phyloP scores from a whole-genome alignment of 495 filamentous ascomycete genomes.

The Cercophora newfieldiana region DNA sequence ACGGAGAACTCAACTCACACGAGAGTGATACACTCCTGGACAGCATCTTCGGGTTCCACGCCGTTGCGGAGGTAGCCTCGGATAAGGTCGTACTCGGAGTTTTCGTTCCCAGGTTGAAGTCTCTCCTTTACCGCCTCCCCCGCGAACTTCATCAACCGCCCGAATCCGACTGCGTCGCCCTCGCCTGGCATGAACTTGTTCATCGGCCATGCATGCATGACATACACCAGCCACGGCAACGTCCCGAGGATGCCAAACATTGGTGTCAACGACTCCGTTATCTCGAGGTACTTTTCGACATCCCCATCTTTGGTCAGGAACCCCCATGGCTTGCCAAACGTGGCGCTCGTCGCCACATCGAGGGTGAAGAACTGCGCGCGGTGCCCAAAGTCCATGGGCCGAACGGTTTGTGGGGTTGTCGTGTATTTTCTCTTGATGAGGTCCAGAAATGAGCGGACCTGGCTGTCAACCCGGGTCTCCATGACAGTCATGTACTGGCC shows the following conservation, averaged over 20 bases:
- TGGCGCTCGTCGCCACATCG: conserved; percentile 4
- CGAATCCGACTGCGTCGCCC: conserved; percentile 30
- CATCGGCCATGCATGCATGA: conserved; percentile 19
- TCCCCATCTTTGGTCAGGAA: conserved; percentile 11
- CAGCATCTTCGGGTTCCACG: conserved; percentile 9
- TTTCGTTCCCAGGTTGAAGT: conserved; percentile 1
- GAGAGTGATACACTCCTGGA: conserved; percentile 12
- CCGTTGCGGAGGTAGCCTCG: conserved; percentile 6
- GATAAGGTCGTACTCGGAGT: conserved; percentile 13
- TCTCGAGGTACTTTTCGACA: conserved; percentile 15
- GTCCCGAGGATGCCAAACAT: conserved; percentile 9
- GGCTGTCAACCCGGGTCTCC: conserved; percentile 9
- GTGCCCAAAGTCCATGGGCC: conserved; percentile 13
- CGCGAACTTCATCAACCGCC: conserved; percentile 28
- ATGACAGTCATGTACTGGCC: conserved; percentile 1
- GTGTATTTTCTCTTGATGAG: conserved; percentile 4
- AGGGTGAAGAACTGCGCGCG: conserved; percentile 10
- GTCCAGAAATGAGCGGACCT: conserved; percentile 9
- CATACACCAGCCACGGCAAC: conserved; percentile 9
- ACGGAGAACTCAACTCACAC: neutral
- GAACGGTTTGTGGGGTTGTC: neutral
- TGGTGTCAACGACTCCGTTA: conserved; percentile 7
- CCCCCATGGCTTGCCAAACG: conserved; percentile 4
- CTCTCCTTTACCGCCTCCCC: conserved; percentile 10
- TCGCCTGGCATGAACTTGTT: conserved; percentile 22